A percentile compares a stretch with the other conserved stretches of the same genome.
Evolutionary conservation across 176 grass and related monocot genomes (phyloP).

Genomic region (Oropetium thomaeum): DNA sequence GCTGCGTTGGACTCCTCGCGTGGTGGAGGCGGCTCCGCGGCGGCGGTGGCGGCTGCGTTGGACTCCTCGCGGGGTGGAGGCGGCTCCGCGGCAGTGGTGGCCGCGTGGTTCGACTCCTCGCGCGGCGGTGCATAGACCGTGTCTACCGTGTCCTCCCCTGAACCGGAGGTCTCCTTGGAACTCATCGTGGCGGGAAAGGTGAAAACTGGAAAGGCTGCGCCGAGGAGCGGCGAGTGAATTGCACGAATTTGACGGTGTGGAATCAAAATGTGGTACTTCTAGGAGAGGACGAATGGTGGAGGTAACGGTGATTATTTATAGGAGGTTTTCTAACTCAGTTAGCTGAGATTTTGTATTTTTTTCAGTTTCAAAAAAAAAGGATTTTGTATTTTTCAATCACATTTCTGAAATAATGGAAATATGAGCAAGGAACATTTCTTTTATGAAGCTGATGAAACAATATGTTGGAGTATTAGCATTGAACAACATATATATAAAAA

Average conservation of each 20-base stretch:
- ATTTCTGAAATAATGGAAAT: too few species aligned
- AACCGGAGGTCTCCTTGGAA: not conserved
- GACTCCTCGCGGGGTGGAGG: not conserved
- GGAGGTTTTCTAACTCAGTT: too few species aligned
- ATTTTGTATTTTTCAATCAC: too few species aligned
- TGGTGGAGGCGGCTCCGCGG: not conserved
- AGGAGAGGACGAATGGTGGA: too few species aligned
- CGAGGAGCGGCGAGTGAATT: not conserved
- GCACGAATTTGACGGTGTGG: not conserved
- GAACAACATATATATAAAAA: too few species aligned
- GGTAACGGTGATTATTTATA: too few species aligned
- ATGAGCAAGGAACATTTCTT: too few species aligned
- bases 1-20: not conserved
- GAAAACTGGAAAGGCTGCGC: not conserved
- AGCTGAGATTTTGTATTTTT: too few species aligned
- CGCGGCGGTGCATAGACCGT: not conserved
- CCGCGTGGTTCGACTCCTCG: not conserved
- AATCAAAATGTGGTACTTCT: not conserved
- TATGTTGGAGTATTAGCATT: too few species aligned
- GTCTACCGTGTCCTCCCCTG: not conserved
- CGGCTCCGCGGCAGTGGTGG: not conserved
- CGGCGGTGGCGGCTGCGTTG: not conserved
- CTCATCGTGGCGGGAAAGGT: conserved; percentile 14
- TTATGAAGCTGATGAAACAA: too few species aligned
- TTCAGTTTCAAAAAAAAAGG: too few species aligned